Evolutionary conservation across 352 stramenopile genomes (phyloP), one percentile per base, ranked within the genome.

Genomic region (Globisporangium heterothallicum): DNA sequence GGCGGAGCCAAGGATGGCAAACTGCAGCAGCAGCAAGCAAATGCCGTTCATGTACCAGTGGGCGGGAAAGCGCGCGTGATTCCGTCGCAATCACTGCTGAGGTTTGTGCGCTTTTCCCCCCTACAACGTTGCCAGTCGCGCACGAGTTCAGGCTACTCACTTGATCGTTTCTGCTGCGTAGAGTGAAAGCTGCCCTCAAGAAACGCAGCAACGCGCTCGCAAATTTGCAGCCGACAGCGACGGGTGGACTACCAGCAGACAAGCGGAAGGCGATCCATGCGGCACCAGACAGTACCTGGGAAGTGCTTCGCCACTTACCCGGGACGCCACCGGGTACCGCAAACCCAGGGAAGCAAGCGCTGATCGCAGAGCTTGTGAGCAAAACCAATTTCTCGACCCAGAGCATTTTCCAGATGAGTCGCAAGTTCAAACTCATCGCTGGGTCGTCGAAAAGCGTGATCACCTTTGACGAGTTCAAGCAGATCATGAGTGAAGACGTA

Each of bases 401-500:
- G 18, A 59, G 70, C 49, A 76, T 80, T 18, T 80, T 77, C 47
- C 66, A 76, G 26, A 58, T 80, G 64, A 80, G 70, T 30, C 68
- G 70, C 49, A 65, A 68, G 61, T 80, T 80, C 56, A 77, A 77
- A 36, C 54, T 65, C 30, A 66, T 74, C n/a, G 70, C 70, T 2
- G 61, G 61, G 16, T 34, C 59, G 4, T 49, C 56, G 29, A 66
- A 68, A 56, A 71, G 56, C 40, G 66, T 66, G 6, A 74, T 80
- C 45, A 57, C 61, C 16, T 70, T 75, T 42, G 61, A 68, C 18
- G 58, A 72, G 54, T 80, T 80, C 41, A 53, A 58, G 5, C 59
- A 64, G 44, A 64, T 77, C 51, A 64, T 80, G 53, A 62, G 64
- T 41, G 66, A 69, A 22, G 57, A 71, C 38, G 58, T 72, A 14